phyloP scores from a whole-genome alignment of 441 rosid species.

The Corymbia calophylla region DNA sequence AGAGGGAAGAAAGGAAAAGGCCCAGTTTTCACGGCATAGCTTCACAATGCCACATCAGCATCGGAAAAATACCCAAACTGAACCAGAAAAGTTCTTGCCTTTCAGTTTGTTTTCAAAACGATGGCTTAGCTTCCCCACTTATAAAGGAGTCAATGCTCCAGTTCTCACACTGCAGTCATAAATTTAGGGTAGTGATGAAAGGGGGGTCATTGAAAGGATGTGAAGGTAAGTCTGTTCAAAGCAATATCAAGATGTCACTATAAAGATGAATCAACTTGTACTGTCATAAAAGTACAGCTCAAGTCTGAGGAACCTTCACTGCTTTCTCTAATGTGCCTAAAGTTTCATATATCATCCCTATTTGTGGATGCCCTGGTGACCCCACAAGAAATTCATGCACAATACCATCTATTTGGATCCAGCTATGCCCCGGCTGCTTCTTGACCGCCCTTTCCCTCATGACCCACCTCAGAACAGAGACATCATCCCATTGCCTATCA shows the following conservation, averaged over 20 bases:
- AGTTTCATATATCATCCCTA: slow-evolving; percentile 6
- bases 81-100: background rate
- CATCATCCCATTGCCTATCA: slow-evolving; percentile 20
- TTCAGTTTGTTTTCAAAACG: background rate
- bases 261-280: background rate
- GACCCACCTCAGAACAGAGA: slow-evolving; percentile 13
- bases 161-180: background rate
- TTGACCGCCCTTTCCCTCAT: slow-evolving; percentile 25
- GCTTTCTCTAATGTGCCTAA: slow-evolving; percentile 11
- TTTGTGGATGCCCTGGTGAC: slow-evolving; percentile 8
- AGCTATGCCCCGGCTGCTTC: slow-evolving; percentile 31
- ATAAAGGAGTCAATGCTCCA: background rate
- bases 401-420: slow-evolving; percentile 21
- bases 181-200: background rate
- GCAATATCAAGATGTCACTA: background rate
- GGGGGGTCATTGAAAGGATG: background rate
- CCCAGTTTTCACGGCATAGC: background rate
- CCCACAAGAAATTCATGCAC: slow-evolving; percentile 27
- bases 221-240: background rate
- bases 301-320: slow-evolving; percentile 10
- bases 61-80: background rate
- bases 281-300: background rate
- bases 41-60: background rate
- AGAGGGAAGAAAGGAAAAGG: background rate
- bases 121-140: background rate